These are phyloP conservation scores for Arachis stenosperma DNA, from an alignment of 306 rosid genomes.

Conservation along the genomic window DNA sequence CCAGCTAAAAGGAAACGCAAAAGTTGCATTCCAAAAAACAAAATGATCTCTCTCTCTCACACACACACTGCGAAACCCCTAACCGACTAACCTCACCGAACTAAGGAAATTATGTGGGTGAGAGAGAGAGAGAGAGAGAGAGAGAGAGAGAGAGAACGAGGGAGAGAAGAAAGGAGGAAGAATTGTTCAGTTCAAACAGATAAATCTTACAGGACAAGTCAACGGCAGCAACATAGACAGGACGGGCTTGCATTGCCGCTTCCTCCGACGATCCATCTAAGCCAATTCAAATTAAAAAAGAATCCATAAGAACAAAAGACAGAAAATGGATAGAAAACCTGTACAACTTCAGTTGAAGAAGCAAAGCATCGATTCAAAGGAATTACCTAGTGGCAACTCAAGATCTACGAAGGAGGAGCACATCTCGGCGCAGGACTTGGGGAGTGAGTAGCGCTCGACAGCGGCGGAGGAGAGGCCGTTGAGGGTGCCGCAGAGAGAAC, in stretches of 20 bases:
- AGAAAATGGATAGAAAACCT: neutral
- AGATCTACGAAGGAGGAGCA: conserved; percentile 95
- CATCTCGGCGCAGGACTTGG: conserved; percentile 82
- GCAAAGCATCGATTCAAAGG: neutral
- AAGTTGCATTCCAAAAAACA: neutral
- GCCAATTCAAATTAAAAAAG: conserved; percentile 12
- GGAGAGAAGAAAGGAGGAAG: neutral
- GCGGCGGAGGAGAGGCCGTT: conserved; percentile 83
- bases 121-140: too few relatives aligned
- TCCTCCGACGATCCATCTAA: conserved; percentile 63
- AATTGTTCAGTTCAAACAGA: conserved; percentile 5
- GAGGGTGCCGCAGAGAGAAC: conserved; percentile 84
- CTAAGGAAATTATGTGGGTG: neutral
- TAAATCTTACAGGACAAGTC: conserved; percentile 83
- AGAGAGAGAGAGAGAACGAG: too few relatives aligned
- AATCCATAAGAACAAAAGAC: neutral
- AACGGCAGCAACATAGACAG: conserved; percentile 96
- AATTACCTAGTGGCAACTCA: conserved; percentile 56
- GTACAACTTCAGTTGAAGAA: neutral
- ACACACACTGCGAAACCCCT: neutral
- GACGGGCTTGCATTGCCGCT: conserved; percentile 69
- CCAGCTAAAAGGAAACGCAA: conserved; percentile 11
- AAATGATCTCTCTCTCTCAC: neutral
- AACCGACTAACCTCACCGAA: conserved; percentile 19
- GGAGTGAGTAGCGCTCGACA: conserved; percentile 76